phyloP scores from a whole-genome alignment of 2,329 filamentous ascomycete genomes.

The Cladosporium austrohemisphaericum region DNA sequence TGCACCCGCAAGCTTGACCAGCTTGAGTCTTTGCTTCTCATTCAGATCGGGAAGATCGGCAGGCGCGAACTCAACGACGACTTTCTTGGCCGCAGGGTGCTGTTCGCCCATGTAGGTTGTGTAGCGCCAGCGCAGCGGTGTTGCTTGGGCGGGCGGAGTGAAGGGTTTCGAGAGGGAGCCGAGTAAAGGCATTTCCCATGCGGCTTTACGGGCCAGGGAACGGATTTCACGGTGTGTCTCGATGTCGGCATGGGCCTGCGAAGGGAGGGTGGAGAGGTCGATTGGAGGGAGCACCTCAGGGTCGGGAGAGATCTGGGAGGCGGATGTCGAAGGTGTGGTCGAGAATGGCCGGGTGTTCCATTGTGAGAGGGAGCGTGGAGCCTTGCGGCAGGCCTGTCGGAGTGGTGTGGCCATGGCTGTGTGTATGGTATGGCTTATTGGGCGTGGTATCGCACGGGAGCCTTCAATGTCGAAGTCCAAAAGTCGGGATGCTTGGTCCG shows the following conservation, averaged over 20 bases:
- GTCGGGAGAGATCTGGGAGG: constrained; percentile 16
- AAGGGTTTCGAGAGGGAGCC: constrained; percentile 80
- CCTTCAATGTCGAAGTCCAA: constrained; percentile 1
- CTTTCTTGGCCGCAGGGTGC: constrained; percentile 88
- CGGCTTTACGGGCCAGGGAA: constrained; percentile 79
- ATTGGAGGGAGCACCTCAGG: constrained; percentile 14
- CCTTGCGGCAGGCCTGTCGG: constrained; percentile 29
- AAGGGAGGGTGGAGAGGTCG: constrained; percentile 64
- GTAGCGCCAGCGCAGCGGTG: constrained; percentile 88
- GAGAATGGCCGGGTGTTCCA: constrained; percentile 15
- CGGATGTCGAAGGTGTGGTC: constrained; percentile 10
- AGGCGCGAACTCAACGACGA: constrained; percentile 90
- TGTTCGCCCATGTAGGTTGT: constrained; percentile 93
- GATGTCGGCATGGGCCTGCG: constrained; percentile 78
- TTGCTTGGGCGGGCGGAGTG: constrained; percentile 59
- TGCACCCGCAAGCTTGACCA: constrained; percentile 79
- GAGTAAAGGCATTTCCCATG: constrained; percentile 94
- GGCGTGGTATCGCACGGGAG: too few species aligned
- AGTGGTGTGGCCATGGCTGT: constrained; percentile 29
- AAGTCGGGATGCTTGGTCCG: constrained; percentile 19
- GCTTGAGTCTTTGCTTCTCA: constrained; percentile 66
- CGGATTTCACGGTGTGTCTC: constrained; percentile 84
- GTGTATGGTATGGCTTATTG: background rate
- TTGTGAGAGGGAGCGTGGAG: constrained; percentile 20
- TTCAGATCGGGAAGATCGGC: constrained; percentile 65